Evolutionary conservation across 2,329 filamentous ascomycete species (phyloP).

Genomic region (Tolypocladium endophyticum): DNA sequence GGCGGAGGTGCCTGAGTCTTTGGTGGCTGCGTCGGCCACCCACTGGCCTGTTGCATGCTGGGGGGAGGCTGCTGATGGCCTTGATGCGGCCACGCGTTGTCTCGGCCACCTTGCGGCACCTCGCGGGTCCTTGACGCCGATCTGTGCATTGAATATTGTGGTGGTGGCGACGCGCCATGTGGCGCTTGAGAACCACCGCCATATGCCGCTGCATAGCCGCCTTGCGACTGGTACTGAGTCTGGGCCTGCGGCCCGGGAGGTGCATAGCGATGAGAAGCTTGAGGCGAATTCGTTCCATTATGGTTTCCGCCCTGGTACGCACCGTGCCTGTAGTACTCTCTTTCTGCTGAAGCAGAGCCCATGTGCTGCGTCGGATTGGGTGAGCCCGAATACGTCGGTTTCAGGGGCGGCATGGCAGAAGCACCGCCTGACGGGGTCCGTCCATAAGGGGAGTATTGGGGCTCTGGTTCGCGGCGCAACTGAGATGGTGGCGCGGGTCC

Average conservation of each 20-base stretch:
- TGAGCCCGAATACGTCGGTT: conserved; percentile 40
- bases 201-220: conserved; percentile 32
- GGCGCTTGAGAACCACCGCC: conserved; percentile 22
- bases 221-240: conserved; percentile 31
- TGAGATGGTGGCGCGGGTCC: conserved; percentile 27
- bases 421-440: conserved; percentile 21
- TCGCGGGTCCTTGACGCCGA: conserved; percentile 33
- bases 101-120: conserved; percentile 23
- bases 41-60: conserved; percentile 9
- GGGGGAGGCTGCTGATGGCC: conserved; percentile 10
- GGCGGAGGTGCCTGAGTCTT: conserved; percentile 22
- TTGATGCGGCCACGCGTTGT: conserved; percentile 24
- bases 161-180: conserved; percentile 40
- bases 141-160: conserved; percentile 42
- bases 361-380: conserved; percentile 36
- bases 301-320: conserved; percentile 23
- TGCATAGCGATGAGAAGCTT: conserved; percentile 35
- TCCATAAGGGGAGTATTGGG: conserved; percentile 35
- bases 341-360: conserved; percentile 23
- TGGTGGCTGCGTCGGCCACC: conserved; percentile 20
- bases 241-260: conserved; percentile 26
- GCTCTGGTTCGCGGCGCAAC: conserved; percentile 38
- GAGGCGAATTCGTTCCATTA: conserved; percentile 33
- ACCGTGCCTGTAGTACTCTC: conserved; percentile 38
- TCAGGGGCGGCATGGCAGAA: conserved; percentile 43